These are phyloP conservation scores for Phytophthora meadii DNA, from an alignment of 352 stramenopile genomes.

Conservation along the genomic window DNA sequence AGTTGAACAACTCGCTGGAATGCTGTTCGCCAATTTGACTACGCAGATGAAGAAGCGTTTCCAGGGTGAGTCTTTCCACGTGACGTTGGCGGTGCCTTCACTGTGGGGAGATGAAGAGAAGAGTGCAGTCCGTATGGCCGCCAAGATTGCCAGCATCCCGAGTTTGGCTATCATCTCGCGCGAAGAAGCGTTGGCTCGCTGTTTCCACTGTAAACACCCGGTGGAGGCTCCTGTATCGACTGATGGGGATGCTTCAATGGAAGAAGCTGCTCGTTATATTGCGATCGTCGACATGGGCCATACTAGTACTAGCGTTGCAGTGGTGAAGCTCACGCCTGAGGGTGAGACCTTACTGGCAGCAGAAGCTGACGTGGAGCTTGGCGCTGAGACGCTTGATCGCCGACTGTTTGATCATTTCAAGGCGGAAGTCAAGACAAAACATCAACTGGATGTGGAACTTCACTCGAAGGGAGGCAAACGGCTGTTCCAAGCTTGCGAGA, in stretches of 20 bases:
- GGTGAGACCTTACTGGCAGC: slow-evolving; percentile 65
- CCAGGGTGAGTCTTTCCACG: slow-evolving; percentile 51
- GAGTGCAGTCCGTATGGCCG: slow-evolving; percentile 49
- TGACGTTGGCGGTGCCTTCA: slow-evolving; percentile 73
- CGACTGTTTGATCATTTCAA: slow-evolving; percentile 86
- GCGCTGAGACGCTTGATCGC: slow-evolving; percentile 79
- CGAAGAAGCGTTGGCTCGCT: slow-evolving; percentile 69
- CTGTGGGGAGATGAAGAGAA: slow-evolving; percentile 67
- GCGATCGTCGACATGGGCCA: slow-evolving; percentile 91
- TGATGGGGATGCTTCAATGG: slow-evolving; percentile 33
- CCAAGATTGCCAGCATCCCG: slow-evolving; percentile 69
- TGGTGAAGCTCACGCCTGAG: slow-evolving; percentile 72
- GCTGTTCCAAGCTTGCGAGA: slow-evolving; percentile 87
- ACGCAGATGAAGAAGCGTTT: slow-evolving; percentile 73
- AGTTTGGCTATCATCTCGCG: slow-evolving; percentile 58
- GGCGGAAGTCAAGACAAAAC: slow-evolving; percentile 63
- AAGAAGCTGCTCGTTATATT: slow-evolving; percentile 58
- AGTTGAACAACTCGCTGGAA: slow-evolving; percentile 76
- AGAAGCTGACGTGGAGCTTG: slow-evolving; percentile 64
- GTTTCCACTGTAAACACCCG: slow-evolving; percentile 87
- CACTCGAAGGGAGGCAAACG: slow-evolving; percentile 85
- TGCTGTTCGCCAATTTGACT: slow-evolving; percentile 80
- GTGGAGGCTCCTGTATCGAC: slow-evolving; percentile 30
- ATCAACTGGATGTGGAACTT: slow-evolving; percentile 57
- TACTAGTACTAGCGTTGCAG: slow-evolving; percentile 72